These are phyloP conservation scores for Yamadazyma endophytica DNA, from an alignment of 805 yeast species.

Conservation along the genomic window DNA sequence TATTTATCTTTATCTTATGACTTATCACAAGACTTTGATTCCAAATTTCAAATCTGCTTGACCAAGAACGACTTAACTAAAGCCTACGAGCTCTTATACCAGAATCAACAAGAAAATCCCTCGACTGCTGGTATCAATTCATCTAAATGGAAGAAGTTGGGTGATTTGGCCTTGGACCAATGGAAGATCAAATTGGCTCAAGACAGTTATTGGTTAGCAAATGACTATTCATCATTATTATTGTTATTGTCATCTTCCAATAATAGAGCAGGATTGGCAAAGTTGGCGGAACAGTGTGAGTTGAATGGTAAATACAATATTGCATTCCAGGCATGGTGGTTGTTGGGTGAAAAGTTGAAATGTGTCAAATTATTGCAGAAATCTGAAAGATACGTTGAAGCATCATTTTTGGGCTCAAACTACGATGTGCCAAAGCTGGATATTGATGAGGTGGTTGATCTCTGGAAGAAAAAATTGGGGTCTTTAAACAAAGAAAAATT, in stretches of 20 bases:
- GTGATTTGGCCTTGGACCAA: slow-evolving; percentile 74
- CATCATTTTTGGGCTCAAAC: slow-evolving; percentile 72
- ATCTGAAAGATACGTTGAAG: slow-evolving; percentile 76
- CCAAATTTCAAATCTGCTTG: slow-evolving; percentile 85
- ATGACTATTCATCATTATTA: slow-evolving; percentile 77
- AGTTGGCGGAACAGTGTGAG: slow-evolving; percentile 65
- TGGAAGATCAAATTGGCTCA: slow-evolving; percentile 84
- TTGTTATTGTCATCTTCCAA: slow-evolving; percentile 80
- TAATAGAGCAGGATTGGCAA: slow-evolving; percentile 53
- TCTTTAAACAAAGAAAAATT: slow-evolving; percentile 50
- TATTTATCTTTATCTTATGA: slow-evolving; percentile 77
- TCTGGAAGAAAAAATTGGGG: slow-evolving; percentile 65
- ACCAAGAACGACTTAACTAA: slow-evolving; percentile 65
- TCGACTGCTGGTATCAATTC: slow-evolving; percentile 34
- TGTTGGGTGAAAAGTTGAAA: slow-evolving; percentile 62
- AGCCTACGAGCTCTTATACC: slow-evolving; percentile 53
- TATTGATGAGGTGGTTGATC: slow-evolving; percentile 43
- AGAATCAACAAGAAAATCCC: slow-evolving; percentile 42
- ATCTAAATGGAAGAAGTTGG: slow-evolving; percentile 82
- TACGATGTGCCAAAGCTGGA: slow-evolving; percentile 48
- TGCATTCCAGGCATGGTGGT: slow-evolving; percentile 91
- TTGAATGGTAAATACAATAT: slow-evolving; percentile 78
- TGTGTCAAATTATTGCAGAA: slow-evolving; percentile 63
- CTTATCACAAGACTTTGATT: slow-evolving; percentile 83
- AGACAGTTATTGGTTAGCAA: slow-evolving; percentile 71